Percentiles rank a stretch among this genome's conserved stretches.
Evolutionary conservation across 352 stramenopile genomes (phyloP).

Genomic region (Pythium apleroticum): DNA sequence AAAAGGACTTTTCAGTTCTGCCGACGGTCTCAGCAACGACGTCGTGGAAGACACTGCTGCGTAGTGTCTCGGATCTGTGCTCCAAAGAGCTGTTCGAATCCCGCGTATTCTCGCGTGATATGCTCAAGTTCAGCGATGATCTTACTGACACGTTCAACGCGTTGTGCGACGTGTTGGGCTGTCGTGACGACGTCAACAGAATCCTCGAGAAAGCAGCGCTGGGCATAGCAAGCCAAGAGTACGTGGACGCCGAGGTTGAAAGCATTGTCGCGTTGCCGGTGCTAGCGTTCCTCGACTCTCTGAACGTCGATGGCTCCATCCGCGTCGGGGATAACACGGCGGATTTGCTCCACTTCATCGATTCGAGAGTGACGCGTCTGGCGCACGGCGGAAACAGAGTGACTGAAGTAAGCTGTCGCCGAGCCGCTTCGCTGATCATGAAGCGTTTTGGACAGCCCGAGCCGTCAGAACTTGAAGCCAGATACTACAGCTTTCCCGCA

Average conservation of each 20-base stretch:
- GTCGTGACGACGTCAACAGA: background rate
- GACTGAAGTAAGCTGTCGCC: background rate
- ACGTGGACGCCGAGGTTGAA: background rate
- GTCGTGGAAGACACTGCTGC: background rate
- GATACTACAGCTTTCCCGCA: conserved; percentile 2
- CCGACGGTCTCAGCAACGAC: background rate
- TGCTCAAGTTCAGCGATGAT: conserved; percentile 12
- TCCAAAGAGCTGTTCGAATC: conserved; percentile 8
- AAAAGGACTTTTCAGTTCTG: background rate
- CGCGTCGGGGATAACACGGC: background rate
- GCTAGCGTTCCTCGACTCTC: background rate
- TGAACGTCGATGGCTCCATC: conserved; percentile 2
- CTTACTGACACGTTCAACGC: background rate
- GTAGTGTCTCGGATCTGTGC: background rate
- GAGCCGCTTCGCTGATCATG: background rate
- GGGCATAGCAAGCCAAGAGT: background rate
- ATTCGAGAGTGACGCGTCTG: background rate
- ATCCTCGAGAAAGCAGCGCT: background rate
- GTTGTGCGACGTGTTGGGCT: background rate
- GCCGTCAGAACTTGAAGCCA: background rate
- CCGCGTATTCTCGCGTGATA: conserved; percentile 10
- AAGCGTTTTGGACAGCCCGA: background rate
- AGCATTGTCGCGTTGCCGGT: background rate
- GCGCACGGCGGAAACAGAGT: background rate
- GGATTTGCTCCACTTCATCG: background rate